Evolutionary conservation across 164 flowering plant species (phyloP), one percentile per base, ranked within the genome.

Genomic region (Kalanchoe fedtschenkoi): DNA sequence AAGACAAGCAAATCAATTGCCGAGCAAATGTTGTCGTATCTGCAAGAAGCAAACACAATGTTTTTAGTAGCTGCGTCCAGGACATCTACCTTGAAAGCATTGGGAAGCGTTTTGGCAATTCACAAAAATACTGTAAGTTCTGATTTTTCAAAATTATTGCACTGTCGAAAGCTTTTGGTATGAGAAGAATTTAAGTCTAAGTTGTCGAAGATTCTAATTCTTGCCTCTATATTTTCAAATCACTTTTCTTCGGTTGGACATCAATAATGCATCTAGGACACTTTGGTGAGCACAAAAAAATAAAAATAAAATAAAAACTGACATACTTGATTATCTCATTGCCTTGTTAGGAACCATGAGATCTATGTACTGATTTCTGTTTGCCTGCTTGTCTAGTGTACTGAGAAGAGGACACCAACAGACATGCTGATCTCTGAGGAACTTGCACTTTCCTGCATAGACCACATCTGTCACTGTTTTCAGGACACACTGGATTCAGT

Each of bases 31-130:
- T 63, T 93, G 71, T 58, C 37, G 32, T 61, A 29, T 71, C 71
- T 90, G 86, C 70, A 80, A 65, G 71, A 83, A 34, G 78, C 76
- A 60, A 93, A 93, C 68, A 73, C 77, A 0, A 77, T 76, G 81
- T 34, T 71, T 64, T 66, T 79, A 69, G 71, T 76, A 61, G 55
- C 77, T 62, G 72, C 57, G 70, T 79, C 96, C 59, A 88, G 85
- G 76, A 81, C 80, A 58, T 72, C 80, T 62, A 77, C 86, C 30
- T 46, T 90, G 66, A 83, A 73, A 75, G 85, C 91, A 34, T 76
- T 87, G 42, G 72, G 69, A 63, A 66, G 73, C 22, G 54, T 80
- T 44, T 60, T 90, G 61, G 68, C 75, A 46, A 66, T 84, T 10
- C 70, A 60, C 61, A 72, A 63, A 56, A 78, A 74, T 47, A 69